phyloP scores from a whole-genome alignment of 169 alveolate genomes.

The Theileria luwenshuni region DNA sequence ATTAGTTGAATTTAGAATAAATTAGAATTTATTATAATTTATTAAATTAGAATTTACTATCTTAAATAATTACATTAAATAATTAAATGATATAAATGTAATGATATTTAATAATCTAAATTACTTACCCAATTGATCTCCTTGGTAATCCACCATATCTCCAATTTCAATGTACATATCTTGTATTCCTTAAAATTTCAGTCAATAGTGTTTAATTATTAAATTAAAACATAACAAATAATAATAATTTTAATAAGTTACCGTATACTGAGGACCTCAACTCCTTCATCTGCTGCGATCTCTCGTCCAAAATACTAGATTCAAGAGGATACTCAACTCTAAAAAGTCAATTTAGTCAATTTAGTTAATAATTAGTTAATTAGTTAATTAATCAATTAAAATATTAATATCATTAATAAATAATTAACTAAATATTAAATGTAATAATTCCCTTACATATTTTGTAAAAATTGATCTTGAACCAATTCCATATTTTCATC shows the following conservation, averaged over 20 bases:
- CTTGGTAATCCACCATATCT: conserved; percentile 62
- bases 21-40: no score
- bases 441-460: no score
- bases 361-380: background rate
- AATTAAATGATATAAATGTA: no score
- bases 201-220: background rate
- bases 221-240: background rate
- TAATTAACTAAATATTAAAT: no score
- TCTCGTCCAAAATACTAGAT: conserved; percentile 37
- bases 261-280: conserved; percentile 56
- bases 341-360: background rate
- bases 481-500: conserved; percentile 17
- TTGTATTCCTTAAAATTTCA: conserved; percentile 30
- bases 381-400: no score
- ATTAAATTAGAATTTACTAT: no score
- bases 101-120: background rate
- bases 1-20: no score
- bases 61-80: no score
- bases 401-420: background rate
- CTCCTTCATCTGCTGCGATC: conserved; percentile 57
- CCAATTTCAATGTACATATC: conserved; percentile 67
- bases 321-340: conserved; percentile 48
- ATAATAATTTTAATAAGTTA: background rate
- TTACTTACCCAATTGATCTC: conserved; percentile 60
- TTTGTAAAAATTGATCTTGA: conserved; percentile 5